Evolutionary conservation across 345 rosid genomes (phyloP), one percentile per base, ranked within the genome.

Genomic region (Aquilaria malaccensis): DNA sequence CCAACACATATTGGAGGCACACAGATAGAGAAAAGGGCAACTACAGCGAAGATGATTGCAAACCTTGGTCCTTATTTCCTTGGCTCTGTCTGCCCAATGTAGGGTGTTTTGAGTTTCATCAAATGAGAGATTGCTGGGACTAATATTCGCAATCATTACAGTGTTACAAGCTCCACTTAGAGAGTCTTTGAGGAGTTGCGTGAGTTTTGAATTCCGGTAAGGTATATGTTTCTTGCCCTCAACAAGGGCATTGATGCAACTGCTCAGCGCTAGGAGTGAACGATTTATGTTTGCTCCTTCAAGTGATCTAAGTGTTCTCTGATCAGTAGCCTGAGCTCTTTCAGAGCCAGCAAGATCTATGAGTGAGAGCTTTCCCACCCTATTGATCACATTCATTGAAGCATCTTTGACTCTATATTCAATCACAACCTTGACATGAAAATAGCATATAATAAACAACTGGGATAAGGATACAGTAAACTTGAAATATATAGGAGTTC

Each of bases 341-440:
- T 92, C 98, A 11, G 98, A 92, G n/a, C 98, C 98, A 10, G 98
- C 98, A 65, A 92, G 98, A 79, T 92, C 98, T 14, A 92, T 85
- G 45, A 92, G 82, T 22, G 98, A 92, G 57, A 92, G 86, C 81
- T 92, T 92, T 48, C 96, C 98, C 0, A 83, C 76, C 65, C 78
- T 76, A 62, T 75, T 76, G 47, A 87, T 60, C 43, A 85, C 65
- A 68, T 87, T 87, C 93, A 79, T 81, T 57, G 83, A 70, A 33
- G 83, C 84, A 79, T 89, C 91, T 74, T 56, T 83, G 54, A 84
- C 82, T 66, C 69, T 76, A 64, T 85, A 85, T 76, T 92, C 96
- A 65, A 92, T 83, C 62, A 77, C 75, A 47, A 92, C 98, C 98
- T 92, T 53, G n/a, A 41, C 11, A 41, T 33, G 4, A n/a, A 37